These are phyloP conservation scores for Cichorium intybus DNA, from an alignment of 140 eudicot species.

Conservation along the genomic window DNA sequence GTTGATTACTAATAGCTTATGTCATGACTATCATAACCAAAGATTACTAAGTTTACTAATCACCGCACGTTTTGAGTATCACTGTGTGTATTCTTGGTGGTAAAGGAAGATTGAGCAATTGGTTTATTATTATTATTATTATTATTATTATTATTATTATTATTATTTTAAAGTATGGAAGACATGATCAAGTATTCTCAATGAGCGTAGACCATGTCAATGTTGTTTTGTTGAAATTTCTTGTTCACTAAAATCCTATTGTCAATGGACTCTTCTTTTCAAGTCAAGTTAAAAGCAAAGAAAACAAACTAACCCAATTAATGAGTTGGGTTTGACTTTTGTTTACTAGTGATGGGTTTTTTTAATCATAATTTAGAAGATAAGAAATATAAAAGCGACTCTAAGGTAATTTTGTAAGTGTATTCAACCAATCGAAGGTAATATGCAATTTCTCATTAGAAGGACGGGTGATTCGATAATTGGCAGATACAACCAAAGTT, in stretches of 20 bases:
- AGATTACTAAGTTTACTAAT: too few relatives aligned
- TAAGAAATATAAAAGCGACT: neutral
- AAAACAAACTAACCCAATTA: neutral
- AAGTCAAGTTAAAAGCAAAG: neutral
- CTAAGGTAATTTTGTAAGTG: too few relatives aligned
- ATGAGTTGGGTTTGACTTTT: slow-evolving; percentile 3
- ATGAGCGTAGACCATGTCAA: neutral
- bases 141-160: too few relatives aligned
- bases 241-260: neutral
- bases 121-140: too few relatives aligned
- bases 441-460: too few relatives aligned
- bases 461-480: too few relatives aligned
- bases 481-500: too few relatives aligned
- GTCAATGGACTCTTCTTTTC: neutral
- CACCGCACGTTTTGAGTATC: neutral
- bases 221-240: neutral
- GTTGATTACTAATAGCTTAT: too few relatives aligned
- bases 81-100: neutral
- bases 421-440: too few relatives aligned
- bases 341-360: neutral
- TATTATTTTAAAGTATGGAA: neutral
- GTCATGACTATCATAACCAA: too few relatives aligned
- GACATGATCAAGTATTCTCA: neutral
- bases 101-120: neutral
- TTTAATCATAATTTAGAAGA: neutral